Percentiles rank a stretch among this genome's conserved stretches.
Evolutionary conservation across 495 filamentous ascomycete species (phyloP).

Genomic region (Penicillium daleae): DNA sequence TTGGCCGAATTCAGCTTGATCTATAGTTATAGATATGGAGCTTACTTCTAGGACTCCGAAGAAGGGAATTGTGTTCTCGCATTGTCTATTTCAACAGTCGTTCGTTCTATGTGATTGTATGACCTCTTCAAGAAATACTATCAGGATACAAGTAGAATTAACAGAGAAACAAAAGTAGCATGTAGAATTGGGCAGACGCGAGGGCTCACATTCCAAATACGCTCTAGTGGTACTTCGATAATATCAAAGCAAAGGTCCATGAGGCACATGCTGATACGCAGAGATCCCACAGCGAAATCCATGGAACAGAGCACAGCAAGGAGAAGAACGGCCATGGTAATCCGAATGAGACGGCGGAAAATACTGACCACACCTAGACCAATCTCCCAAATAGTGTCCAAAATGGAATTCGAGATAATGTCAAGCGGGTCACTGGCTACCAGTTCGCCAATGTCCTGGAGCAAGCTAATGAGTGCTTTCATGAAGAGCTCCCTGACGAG

Average conservation of each 20-base stretch:
- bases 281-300: not conserved
- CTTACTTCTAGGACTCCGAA: not conserved
- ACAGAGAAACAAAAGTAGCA: not conserved
- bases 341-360: not conserved
- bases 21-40: not conserved
- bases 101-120: not conserved
- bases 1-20: slow-evolving; percentile 13
- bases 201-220: not conserved
- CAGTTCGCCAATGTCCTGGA: not conserved
- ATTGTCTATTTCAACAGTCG: not conserved
- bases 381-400: not conserved
- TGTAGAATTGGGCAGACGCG: not conserved
- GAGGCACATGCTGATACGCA: not conserved
- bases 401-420: not conserved
- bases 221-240: not conserved
- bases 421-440: not conserved
- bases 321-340: not conserved
- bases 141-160: not conserved
- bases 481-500: not conserved
- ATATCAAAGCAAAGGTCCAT: not conserved
- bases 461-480: not conserved
- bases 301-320: not conserved
- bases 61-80: not conserved
- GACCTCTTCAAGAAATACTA: not conserved
- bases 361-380: not conserved